Percentiles rank a stretch among this genome's conserved stretches.
Evolutionary conservation across 2,329 filamentous ascomycete genomes (phyloP).

Genomic region (Rhexocercosporidium sp.): DNA sequence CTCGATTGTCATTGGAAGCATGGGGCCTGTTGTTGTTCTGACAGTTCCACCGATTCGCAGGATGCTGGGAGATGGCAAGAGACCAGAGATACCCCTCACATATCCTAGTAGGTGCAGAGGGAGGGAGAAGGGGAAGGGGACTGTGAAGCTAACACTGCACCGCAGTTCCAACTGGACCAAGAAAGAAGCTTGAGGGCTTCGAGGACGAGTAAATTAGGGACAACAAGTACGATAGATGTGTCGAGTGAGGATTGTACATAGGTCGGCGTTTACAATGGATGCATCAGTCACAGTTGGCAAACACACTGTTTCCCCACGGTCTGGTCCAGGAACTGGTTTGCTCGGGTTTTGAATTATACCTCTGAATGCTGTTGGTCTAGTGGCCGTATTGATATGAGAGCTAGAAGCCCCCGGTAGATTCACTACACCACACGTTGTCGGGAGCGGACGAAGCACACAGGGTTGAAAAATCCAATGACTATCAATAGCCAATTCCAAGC

Average conservation of each 20-base stretch:
- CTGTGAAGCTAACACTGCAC: constrained; percentile 30
- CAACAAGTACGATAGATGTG: neutral
- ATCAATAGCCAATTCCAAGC: too few species aligned
- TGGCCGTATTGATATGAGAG: too few species aligned
- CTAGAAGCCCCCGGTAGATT: too few species aligned
- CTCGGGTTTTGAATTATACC: too few species aligned
- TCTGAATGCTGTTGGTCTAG: too few species aligned
- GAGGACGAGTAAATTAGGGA: constrained; percentile 51
- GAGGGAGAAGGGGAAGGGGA: neutral
- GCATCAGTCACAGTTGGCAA: constrained; percentile 5
- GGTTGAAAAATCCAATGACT: too few species aligned
- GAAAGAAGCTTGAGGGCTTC: constrained; percentile 65
- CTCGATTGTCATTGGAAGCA: constrained; percentile 74
- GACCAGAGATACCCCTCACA: constrained; percentile 78
- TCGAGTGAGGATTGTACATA: constrained; percentile 24
- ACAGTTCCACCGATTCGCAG: constrained; percentile 76
- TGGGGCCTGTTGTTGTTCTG: constrained; percentile 74
- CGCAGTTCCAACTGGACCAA: constrained; percentile 61
- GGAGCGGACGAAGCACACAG: too few species aligned
- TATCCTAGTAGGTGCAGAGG: constrained; percentile 78
- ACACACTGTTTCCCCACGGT: neutral
- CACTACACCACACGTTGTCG: too few species aligned
- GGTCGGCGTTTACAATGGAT: constrained; percentile 27
- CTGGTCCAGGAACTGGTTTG: neutral
- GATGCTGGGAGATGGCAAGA: constrained; percentile 74